Evolutionary conservation across 169 alveolate genomes (phyloP).

Genomic region (Sarcocystis neurona): DNA sequence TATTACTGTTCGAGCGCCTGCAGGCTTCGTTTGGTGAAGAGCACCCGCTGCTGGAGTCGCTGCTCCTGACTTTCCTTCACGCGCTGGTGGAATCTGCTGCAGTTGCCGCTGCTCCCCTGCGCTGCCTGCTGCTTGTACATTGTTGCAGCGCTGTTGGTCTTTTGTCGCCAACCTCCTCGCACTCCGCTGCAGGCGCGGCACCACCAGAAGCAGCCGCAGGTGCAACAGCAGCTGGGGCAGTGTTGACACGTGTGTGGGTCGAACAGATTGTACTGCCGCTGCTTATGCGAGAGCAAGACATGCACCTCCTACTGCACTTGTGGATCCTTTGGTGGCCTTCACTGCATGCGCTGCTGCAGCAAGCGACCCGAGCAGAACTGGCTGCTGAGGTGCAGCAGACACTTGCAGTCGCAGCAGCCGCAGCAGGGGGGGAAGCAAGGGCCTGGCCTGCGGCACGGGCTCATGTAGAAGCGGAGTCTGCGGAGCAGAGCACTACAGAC

Average conservation of each 20-base stretch:
- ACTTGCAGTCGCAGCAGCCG: too few relatives aligned
- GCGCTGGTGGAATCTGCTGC: background rate
- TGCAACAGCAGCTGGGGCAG: background rate
- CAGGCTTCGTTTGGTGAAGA: background rate
- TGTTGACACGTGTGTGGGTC: background rate
- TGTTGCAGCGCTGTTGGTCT: background rate
- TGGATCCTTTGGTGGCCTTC: background rate
- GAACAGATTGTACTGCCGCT: conserved; percentile 4
- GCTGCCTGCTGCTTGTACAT: background rate
- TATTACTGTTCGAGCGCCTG: background rate
- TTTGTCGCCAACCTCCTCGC: background rate
- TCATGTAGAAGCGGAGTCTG: too few relatives aligned
- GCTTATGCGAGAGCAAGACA: background rate
- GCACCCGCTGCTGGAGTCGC: conserved; percentile 1
- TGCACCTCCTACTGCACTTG: background rate
- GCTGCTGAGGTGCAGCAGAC: too few relatives aligned
- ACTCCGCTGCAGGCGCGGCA: background rate
- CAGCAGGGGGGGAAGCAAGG: too few relatives aligned
- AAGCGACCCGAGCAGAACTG: too few relatives aligned
- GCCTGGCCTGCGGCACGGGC: too few relatives aligned
- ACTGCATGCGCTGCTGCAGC: background rate
- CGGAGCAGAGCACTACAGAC: too few relatives aligned
- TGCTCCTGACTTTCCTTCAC: background rate
- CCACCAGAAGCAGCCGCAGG: background rate
- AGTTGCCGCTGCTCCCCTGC: background rate